A percentile compares a stretch with the other conserved stretches of the same genome.
Evolutionary conservation across 345 rosid genomes (phyloP).

Genomic region (Sisymbrium irio): DNA sequence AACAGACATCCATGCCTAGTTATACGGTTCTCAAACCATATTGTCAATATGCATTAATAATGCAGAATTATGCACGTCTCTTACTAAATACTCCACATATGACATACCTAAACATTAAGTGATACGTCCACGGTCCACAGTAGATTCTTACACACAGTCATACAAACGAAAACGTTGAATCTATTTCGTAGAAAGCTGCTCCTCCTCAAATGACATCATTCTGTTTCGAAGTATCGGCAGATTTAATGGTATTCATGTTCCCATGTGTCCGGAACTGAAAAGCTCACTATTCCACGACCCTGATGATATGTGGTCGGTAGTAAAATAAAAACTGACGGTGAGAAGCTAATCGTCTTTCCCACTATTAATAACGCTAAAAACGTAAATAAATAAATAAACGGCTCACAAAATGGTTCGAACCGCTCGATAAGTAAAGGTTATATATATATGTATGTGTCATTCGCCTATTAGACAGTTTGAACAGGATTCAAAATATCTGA

Average conservation of each 20-base stretch:
- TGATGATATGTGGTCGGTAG: neutral
- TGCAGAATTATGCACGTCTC: neutral
- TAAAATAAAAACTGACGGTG: neutral
- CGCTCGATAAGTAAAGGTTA: neutral
- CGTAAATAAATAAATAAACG: neutral
- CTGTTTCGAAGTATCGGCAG: neutral
- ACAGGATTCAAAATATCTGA: neutral
- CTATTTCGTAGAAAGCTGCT: neutral
- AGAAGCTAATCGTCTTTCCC: neutral
- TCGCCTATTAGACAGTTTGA: neutral
- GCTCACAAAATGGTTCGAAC: neutral
- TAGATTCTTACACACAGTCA: neutral
- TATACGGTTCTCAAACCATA: neutral
- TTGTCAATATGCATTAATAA: constrained; percentile 6
- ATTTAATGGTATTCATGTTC: constrained; percentile 1
- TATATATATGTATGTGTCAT: neutral
- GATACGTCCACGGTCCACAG: neutral
- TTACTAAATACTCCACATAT: neutral
- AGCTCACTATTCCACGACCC: neutral
- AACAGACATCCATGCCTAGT: constrained; percentile 11
- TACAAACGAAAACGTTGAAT: neutral
- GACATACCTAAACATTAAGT: neutral
- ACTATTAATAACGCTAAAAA: neutral
- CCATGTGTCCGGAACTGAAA: constrained; percentile 7
- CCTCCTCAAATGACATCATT: neutral